Evolutionary conservation across 495 filamentous ascomycete species (phyloP).

Genomic region (Hypoxylon subgilvum): DNA sequence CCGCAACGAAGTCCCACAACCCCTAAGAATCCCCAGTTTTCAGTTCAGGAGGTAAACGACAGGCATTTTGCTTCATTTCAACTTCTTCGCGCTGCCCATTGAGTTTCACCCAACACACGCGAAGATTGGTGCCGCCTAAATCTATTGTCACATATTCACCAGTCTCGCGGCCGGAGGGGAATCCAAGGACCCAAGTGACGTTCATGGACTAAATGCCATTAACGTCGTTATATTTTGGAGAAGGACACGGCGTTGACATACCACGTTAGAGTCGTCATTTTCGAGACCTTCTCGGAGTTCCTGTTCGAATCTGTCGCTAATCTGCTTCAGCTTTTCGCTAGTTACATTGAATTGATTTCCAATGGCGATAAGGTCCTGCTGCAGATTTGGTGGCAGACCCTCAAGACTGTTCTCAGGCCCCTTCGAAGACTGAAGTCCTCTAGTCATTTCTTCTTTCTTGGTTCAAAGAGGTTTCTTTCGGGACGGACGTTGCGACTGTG

Average conservation of each 20-base stretch:
- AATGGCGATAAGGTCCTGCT: conserved; percentile 72
- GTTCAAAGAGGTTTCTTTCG: no score
- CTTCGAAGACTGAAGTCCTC: neutral
- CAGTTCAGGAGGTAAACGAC: conserved; percentile 79
- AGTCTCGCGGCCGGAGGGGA: conserved; percentile 76
- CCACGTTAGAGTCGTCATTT: conserved; percentile 32
- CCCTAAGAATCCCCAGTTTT: conserved; percentile 76
- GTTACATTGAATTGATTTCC: conserved; percentile 77
- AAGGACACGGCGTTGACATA: conserved; percentile 2
- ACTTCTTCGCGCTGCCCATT: conserved; percentile 77
- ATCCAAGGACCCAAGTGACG: conserved; percentile 83
- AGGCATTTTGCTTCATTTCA: conserved; percentile 87
- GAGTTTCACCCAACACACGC: conserved; percentile 81
- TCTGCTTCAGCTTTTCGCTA: conserved; percentile 69
- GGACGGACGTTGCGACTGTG: no score
- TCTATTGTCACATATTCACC: conserved; percentile 78
- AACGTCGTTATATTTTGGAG: conserved; percentile 5
- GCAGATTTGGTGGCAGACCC: conserved; percentile 69
- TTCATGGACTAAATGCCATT: conserved; percentile 73
- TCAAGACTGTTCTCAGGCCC: neutral
- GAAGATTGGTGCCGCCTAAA: conserved; percentile 87
- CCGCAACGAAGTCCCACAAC: conserved; percentile 83
- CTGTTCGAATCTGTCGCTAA: conserved; percentile 51
- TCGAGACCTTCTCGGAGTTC: conserved; percentile 10
- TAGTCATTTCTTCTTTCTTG: no score